phyloP scores from a whole-genome alignment of 345 rosid genomes.

The Moricandia arvensis region DNA sequence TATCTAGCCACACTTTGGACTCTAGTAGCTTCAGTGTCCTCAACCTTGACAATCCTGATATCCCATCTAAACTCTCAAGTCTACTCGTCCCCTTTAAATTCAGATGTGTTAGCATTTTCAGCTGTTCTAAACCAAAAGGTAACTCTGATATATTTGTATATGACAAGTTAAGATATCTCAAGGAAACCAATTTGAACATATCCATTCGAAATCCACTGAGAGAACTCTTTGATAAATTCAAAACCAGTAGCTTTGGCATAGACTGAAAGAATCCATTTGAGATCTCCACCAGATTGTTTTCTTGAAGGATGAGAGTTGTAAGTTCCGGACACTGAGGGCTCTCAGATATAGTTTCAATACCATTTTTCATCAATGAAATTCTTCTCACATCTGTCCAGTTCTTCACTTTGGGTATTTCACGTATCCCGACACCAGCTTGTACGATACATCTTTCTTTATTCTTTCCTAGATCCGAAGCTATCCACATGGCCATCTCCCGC shows the following conservation, averaged over 20 bases:
- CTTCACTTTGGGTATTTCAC: not conserved
- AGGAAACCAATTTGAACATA: not conserved
- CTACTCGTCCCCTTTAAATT: not conserved
- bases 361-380: not conserved
- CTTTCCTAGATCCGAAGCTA: not conserved
- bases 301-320: not conserved
- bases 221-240: not conserved
- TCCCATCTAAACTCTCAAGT: no score
- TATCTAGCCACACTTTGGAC: no score
- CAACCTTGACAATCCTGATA: no score
- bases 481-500: not conserved
- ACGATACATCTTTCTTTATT: not conserved
- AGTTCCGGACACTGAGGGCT: not conserved
- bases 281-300: no score
- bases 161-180: not conserved
- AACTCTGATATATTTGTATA: not conserved
- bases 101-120: not conserved
- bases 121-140: not conserved
- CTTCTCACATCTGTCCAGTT: not conserved
- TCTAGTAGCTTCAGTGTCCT: no score
- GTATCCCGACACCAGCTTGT: not conserved
- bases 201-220: not conserved
- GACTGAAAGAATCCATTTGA: no score
- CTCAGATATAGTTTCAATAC: not conserved
- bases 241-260: not conserved